Evolutionary conservation across 2,329 filamentous ascomycete genomes (phyloP).

Genomic region (Dactylellina drechsleri): DNA sequence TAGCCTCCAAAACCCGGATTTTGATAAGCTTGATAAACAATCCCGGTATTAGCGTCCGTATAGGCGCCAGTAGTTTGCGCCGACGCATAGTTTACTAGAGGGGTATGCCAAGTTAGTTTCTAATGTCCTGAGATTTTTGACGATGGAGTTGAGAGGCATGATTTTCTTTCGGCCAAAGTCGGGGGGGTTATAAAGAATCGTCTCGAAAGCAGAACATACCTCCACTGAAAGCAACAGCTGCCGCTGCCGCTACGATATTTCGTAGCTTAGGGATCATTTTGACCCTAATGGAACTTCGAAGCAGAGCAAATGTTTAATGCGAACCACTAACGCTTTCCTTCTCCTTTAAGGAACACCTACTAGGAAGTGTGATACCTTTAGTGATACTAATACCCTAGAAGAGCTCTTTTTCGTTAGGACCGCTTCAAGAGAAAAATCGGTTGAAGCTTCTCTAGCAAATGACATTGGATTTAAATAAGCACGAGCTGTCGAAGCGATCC

Average conservation of each 20-base stretch:
- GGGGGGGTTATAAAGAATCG: slow-evolving; percentile 2
- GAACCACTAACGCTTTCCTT: neutral
- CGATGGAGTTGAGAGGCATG: neutral
- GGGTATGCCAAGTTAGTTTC: neutral
- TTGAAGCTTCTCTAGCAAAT: slow-evolving; percentile 3
- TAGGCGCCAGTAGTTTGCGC: slow-evolving; percentile 60
- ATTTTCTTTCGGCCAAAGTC: neutral
- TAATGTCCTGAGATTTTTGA: neutral
- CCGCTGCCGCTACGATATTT: slow-evolving; percentile 24
- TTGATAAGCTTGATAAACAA: slow-evolving; percentile 63
- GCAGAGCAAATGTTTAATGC: neutral
- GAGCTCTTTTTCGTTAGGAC: neutral
- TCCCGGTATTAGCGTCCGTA: slow-evolving; percentile 64
- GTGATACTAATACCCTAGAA: slow-evolving; percentile 7
- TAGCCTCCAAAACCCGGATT: slow-evolving; percentile 62
- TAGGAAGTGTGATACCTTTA: neutral
- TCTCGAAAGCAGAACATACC: slow-evolving; percentile 24
- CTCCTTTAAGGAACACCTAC: neutral
- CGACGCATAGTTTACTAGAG: slow-evolving; percentile 54
- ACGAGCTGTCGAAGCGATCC: neutral
- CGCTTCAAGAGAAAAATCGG: neutral
- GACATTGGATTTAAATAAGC: slow-evolving; percentile 33
- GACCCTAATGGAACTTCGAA: neutral
- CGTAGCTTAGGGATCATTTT: slow-evolving; percentile 30
- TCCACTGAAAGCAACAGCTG: slow-evolving; percentile 21